Conservation (phyloP, 2,329 filamentous ascomycete genomes). For the Arachnomyces sp. region DNA sequence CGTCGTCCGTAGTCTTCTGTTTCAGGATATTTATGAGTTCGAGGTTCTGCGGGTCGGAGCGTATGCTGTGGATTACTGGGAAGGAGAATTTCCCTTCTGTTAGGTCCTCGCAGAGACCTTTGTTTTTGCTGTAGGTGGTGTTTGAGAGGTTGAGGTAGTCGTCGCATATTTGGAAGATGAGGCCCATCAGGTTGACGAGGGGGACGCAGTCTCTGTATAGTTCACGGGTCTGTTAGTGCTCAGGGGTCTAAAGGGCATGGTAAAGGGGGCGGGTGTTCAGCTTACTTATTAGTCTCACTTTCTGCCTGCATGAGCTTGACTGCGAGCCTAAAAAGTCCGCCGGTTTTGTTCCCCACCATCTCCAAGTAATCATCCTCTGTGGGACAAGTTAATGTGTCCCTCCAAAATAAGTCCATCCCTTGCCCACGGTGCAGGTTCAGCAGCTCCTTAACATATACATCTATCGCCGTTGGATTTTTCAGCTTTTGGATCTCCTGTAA, state of each 20-base stretch:
- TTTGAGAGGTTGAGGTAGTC: conserved; percentile 75
- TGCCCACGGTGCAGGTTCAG: conserved; percentile 34
- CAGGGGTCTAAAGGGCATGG: conserved; percentile 7
- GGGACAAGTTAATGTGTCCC: conserved; percentile 26
- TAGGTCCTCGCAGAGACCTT: conserved; percentile 60
- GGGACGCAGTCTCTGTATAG: conserved; percentile 31
- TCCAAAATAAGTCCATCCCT: conserved; percentile 35
- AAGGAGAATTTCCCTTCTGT: conserved; percentile 26
- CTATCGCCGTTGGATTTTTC: conserved; percentile 22
- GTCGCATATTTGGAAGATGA: conserved; percentile 32
- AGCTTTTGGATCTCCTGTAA: conserved; percentile 26
- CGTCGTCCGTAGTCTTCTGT: conserved; percentile 72
- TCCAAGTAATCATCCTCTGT: conserved; percentile 32
- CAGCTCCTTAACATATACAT: conserved; percentile 30
- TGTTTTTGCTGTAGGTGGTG: conserved; percentile 65
- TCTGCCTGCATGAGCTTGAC: conserved; percentile 30
- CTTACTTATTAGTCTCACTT: conserved; percentile 12
- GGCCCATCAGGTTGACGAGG: conserved; percentile 52
- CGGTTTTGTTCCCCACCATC: conserved; percentile 36
- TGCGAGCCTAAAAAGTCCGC: conserved; percentile 32
- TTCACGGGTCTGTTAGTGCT: too few relatives aligned
- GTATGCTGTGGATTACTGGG: conserved; percentile 21
- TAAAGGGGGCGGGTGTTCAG: background rate
- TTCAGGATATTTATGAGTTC: conserved; percentile 81
- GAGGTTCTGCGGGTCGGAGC: conserved; percentile 50